Base-by-base conservation (phyloP, 2,329 filamentous ascomycete genomes). In the Nakataea oryzae region DNA sequence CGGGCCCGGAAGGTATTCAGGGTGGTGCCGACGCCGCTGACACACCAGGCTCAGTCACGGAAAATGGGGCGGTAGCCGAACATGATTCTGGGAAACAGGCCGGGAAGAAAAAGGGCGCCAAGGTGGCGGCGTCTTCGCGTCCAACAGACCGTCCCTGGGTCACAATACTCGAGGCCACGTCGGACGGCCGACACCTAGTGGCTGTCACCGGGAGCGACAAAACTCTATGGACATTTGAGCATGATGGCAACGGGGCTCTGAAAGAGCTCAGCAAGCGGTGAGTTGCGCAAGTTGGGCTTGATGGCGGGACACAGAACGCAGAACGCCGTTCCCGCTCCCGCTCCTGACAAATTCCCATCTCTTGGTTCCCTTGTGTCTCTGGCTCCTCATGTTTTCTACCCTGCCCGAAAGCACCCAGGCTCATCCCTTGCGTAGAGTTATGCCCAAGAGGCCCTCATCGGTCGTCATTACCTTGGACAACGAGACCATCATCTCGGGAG, bases 151-250 rank as follows among this genome's bases (percentile, higher is more conserved):
- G 78, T 64, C 82, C 87, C 6, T 86, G 88, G 68, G 83, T 97
- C 62, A 88, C 87, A 63, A 84, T 88, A 65, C 71, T 97, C 66
- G 78, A 83, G 27, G 75, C 83, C 30, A 88, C 91, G 0, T 73
- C 78, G 17, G 80, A 89, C 66, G 84, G 86, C 17, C 79, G 82
- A 55, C 79, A 96, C 74, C 73, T 96, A 26, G 78, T 96, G 55
- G 89, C 86, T 27, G 84, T 96, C 32, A 96, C 92, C 11, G 87
- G 85, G n/a, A 91, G 96, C 69, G 95, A 97, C 78, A 99, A 99
- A 77, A 86, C 84, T 59, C 81, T 99, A 54, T 90, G 90, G 73
- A 90, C 97, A 0, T 90, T 97, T 71, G 79, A 85, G 66, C 79
- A 93, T 63, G 80, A 85, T 32, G 76, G 80, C 2, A 74, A 82